These are phyloP conservation scores for Corchorus capsularis DNA, from an alignment of 345 rosid species.

Conservation along the genomic window DNA sequence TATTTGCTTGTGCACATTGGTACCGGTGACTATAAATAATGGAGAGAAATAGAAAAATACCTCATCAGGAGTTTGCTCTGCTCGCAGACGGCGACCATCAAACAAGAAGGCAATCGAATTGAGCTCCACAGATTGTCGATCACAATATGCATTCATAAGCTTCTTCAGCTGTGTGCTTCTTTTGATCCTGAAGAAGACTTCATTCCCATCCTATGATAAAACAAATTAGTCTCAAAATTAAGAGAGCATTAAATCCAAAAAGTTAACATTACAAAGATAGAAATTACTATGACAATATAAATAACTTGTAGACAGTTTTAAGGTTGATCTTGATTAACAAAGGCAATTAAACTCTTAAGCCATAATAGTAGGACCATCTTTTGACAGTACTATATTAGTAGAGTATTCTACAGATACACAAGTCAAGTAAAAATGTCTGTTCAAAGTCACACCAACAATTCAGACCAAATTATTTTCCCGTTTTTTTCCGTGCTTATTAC, in stretches of 20 bases:
- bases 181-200: slow-evolving; percentile 86
- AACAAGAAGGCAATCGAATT: slow-evolving; percentile 88
- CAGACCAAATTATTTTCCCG: not conserved
- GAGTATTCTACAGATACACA: not conserved
- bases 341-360: not conserved
- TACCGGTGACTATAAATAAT: not conserved
- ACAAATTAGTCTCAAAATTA: slow-evolving; percentile 4
- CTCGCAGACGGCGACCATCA: slow-evolving; percentile 87
- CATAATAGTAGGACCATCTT: not conserved
- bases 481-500: not conserved
- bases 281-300: not conserved
- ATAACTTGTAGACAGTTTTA: not conserved
- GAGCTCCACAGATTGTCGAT: slow-evolving; percentile 76
- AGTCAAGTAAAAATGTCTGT: not conserved
- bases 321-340: not conserved
- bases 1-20: not conserved
- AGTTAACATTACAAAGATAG: not conserved
- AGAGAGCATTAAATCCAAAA: not conserved
- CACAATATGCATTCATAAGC: slow-evolving; percentile 93
- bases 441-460: not conserved
- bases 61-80: slow-evolving; percentile 90
- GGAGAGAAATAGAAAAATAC: slow-evolving; percentile 27
- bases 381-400: not conserved
- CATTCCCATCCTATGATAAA: slow-evolving; percentile 69
- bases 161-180: slow-evolving; percentile 89